Evolutionary conservation across 2,329 filamentous ascomycete genomes (phyloP), one percentile per base, ranked within the genome.

Genomic region (Exophiala dermatitidis): DNA sequence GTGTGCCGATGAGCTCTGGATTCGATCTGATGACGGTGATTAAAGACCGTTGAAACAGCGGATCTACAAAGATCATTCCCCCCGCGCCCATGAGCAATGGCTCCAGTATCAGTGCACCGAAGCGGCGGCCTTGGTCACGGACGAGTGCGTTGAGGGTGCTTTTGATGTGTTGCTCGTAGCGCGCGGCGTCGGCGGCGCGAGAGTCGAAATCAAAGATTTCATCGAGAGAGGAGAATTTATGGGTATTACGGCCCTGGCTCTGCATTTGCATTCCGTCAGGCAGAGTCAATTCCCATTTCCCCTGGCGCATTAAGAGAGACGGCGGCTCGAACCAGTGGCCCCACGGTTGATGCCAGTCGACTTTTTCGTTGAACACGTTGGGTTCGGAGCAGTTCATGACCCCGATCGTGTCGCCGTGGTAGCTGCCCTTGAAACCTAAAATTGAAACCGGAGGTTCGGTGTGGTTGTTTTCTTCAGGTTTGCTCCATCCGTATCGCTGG

Each of bases 371-470:
- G 67, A 78, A 94, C 0, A 80, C 79, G 33, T 80, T 84, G 0
- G 88, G 88, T 64, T 93, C 87, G 0, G 86, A 82, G 49, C 83
- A 86, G 66, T 93, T 88, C 89, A 94, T 93, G 0, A 86, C 87
- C 0, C 88, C 88, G 44, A 94, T 90, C 0, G 88, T 94, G 64
- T 94, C 89, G 1, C 88, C 89, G 62, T 94, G 89, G 63, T 94
- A 94, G 60, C 85, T 86, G 0, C 87, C 87, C 65, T 84, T 86
- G 6, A 94, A 71, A 0, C 88, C 88, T 2, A 94, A 66, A 2
- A 93, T 80, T 2, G 80, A 80, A 7, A 90, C 74, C 5, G 78
- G 67, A 46, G 81, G 77, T 1, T 77, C 71, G 9, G 72, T 73
- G 12, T 77, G 71, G 10, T 72, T 73, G 12, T 77, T 71, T 37